Percentiles rank a stretch among this genome's conserved stretches.
These are phyloP conservation scores for Triangularia setosa DNA, from an alignment of 2,329 filamentous ascomycete species.

Conservation along the genomic window DNA sequence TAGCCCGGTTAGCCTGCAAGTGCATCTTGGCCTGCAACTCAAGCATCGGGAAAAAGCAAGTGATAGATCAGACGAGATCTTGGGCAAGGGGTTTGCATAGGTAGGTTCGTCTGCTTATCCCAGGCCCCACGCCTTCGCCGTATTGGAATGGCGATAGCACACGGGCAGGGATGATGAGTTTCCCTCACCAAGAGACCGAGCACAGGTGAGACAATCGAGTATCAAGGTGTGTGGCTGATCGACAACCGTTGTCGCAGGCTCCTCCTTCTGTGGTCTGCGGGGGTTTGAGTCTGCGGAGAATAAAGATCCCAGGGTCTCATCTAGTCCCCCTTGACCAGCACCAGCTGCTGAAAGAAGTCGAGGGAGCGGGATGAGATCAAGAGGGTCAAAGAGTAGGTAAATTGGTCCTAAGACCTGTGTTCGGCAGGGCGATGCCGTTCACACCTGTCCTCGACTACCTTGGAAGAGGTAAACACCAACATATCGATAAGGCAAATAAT, in stretches of 20 bases:
- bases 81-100: neutral
- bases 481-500: neutral
- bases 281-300: neutral
- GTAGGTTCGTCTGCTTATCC: neutral
- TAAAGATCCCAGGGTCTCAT: too few relatives aligned
- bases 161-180: constrained; percentile 4
- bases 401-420: neutral
- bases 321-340: too few relatives aligned
- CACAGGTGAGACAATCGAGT: neutral
- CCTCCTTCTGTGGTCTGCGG: neutral
- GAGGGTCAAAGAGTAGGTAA: neutral
- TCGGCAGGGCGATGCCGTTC: neutral
- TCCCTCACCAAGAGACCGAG: neutral
- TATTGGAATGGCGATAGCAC: constrained; percentile 6
- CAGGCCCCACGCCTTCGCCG: neutral
- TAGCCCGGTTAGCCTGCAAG: neutral
- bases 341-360: too few relatives aligned
- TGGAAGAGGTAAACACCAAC: neutral
- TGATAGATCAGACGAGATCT: neutral
- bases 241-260: neutral
- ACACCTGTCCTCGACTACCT: neutral
- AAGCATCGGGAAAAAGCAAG: neutral
- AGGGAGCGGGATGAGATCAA: neutral
- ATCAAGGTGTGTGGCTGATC: neutral
- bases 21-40: neutral